Base-by-base conservation (phyloP, 2,329 filamentous ascomycete species). In the Stachybotrys echinatus region DNA sequence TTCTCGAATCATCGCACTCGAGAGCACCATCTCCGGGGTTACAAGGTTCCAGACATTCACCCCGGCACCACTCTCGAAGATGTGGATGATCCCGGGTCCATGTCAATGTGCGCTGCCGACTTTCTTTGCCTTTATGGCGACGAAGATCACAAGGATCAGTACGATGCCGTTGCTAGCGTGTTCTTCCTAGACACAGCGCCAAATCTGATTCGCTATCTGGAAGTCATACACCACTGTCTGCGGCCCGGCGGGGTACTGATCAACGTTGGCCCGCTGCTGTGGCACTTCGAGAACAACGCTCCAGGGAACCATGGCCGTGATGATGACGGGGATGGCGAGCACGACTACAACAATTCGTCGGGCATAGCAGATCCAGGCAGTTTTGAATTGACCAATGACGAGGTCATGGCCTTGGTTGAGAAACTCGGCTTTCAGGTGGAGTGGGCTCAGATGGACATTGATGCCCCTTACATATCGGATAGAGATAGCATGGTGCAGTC, bases 171-270 rank as follows among this genome's bases (percentile, higher is more conserved):
- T 2, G 84, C 89, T 0, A 89, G 88, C 3, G 88, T 96, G 12
- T 99, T 97, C 72, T 99, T 99, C 73, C 86, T 99, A 51, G 95
- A 99, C 66, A 99, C 94, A 2, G 94, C 94, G 3, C 92, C 92
- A 1, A 97, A 99, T 65, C 66, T 96, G 27, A 87, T 97, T 48
- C 82, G 87, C 2, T 99, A 99, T 64, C 81, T 99, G 31, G 85
- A 95, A 63, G 85, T 91, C 2, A 88, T 97, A 49, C 74, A 73
- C 40, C 81, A 88, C 62, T 95, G 92, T 61, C 77, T 99, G 46
- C 83, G 80, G 57, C 75, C 82, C 0, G 88, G 87, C 22, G 94
- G 94, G 0, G 61, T 95, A 4, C 88, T 95, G 74, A 80, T 96
- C 62, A 99, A 99, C 62, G 74, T 95, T 21, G 94, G 94, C 0